phyloP scores from a whole-genome alignment of 371 early-diverging fungal genomes.

The Mucor mucedo region DNA sequence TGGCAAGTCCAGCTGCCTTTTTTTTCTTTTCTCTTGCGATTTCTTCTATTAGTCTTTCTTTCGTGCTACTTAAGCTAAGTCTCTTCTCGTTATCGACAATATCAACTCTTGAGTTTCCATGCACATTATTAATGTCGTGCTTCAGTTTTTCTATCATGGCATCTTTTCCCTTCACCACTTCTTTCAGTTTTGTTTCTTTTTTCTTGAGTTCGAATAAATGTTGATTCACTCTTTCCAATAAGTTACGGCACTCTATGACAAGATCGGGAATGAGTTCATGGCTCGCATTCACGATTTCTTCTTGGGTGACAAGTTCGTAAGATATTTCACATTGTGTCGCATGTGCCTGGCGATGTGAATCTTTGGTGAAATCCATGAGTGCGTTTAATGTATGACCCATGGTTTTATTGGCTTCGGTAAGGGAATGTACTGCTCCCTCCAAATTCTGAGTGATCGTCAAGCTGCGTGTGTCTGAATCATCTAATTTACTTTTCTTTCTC shows the following conservation, averaged over 20 bases:
- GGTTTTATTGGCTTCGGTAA: neutral
- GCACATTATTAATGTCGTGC: too few species aligned
- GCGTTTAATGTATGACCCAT: neutral
- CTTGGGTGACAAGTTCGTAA: slow-evolving; percentile 17
- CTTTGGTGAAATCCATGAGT: neutral
- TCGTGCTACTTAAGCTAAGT: too few species aligned
- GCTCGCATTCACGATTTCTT: slow-evolving; percentile 5
- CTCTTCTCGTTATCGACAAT: too few species aligned
- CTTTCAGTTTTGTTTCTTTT: neutral
- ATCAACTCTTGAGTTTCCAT: too few species aligned
- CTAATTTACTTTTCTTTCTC: neutral
- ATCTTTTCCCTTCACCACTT: neutral
- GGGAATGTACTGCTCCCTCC: neutral
- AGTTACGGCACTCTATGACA: neutral
- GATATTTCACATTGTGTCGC: neutral
- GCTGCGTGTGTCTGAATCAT: neutral
- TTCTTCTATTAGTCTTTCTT: neutral
- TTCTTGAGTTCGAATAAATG: neutral
- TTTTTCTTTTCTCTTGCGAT: neutral
- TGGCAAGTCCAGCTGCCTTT: too few species aligned
- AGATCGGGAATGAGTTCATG: neutral
- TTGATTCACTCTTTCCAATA: neutral
- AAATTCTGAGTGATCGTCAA: neutral
- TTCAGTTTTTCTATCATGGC: too few species aligned
- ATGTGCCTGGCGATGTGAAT: neutral